Evolutionary conservation across 768 basidiomycete species (phyloP), one percentile per base, ranked within the genome.

Genomic region (Auricularia sp.): DNA sequence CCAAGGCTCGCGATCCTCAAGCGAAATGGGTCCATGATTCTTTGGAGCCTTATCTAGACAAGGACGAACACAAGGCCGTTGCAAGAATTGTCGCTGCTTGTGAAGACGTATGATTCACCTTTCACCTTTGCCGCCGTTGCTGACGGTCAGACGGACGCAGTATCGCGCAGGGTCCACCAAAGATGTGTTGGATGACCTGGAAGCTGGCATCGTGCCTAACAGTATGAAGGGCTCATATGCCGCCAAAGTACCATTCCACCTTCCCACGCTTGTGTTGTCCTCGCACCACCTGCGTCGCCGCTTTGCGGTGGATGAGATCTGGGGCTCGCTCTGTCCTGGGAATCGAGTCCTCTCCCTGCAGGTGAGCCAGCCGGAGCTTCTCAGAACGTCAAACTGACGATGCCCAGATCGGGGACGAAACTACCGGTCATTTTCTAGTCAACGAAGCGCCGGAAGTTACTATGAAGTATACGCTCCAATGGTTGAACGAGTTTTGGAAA

Each of bases 121-220:
- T 21, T 37, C 14, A 6, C 3, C 16, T 3, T 6, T 64, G 10
- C 33, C 35, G 7, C 7, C 44, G 29, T n/a, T n/a, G 21, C 34
- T 35, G 21, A 14, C 11, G 29, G 35, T 24, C 8, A 34, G 10
- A 16, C 18, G 36, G 14, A 34, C 13, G 3, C 54, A 65, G 64
- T 69, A 69, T 59, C 67, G 68, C 29, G 68, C 68, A 14, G 68
- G 68, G 2, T 68, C 68, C 8, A 69, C 67, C 24, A 45, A 64
- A 37, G 68, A 69, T 47, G 35, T 69, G 21, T 3, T 64, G 18
- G 36, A 61, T 24, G 68, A 69, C 59, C 61, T 67, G 4, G 44
- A 62, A 36, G 54, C 63, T 14, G 65, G 65, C 4, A 47, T 68
- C 16, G 58, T 67, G 44, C 67, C 68, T n/a, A 33, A 64, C 1